Conservation (phyloP, 768 basidiomycete species). For the Suillus occidentalis region DNA sequence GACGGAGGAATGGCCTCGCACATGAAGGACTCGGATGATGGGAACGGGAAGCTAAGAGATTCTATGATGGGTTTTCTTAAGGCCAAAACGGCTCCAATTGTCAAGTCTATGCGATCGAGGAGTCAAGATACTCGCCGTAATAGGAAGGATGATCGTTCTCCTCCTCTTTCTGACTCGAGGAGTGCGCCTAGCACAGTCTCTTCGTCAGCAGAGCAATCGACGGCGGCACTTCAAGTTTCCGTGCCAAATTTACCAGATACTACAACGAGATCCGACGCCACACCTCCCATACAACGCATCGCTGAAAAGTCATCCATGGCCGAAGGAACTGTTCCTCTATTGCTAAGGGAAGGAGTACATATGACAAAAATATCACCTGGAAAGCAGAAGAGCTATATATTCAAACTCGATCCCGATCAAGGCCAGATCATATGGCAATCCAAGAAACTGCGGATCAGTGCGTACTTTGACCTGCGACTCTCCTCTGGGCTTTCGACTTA, state of each 20-base stretch:
- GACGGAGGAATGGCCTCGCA: slow-evolving; percentile 1
- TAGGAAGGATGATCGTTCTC: slow-evolving; percentile 18
- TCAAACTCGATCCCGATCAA: slow-evolving; percentile 75
- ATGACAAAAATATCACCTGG: slow-evolving; percentile 85
- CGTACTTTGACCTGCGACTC: slow-evolving; percentile 25
- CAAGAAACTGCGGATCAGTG: slow-evolving; percentile 65
- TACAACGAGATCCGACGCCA: not conserved
- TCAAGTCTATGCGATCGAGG: slow-evolving; percentile 25
- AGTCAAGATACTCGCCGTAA: slow-evolving; percentile 18
- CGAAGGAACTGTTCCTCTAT: slow-evolving; percentile 54
- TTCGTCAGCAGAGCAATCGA: not conserved
- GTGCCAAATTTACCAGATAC: not conserved
- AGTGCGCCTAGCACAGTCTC: not conserved
- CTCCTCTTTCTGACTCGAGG: not conserved
- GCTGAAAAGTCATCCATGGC: slow-evolving; percentile 14
- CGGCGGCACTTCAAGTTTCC: not conserved
- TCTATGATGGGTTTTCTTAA: slow-evolving; percentile 39
- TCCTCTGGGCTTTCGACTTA: not conserved
- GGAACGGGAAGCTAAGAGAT: slow-evolving; percentile 21
- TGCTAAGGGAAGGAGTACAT: slow-evolving; percentile 60
- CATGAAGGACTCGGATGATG: not conserved
- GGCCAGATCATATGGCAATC: slow-evolving; percentile 82
- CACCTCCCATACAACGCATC: not conserved
- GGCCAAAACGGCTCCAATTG: slow-evolving; percentile 30
- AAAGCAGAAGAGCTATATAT: slow-evolving; percentile 68